Evolutionary conservation across 495 filamentous ascomycete genomes (phyloP), one percentile per base, ranked within the genome.

Genomic region (Penicillium coffeae): DNA sequence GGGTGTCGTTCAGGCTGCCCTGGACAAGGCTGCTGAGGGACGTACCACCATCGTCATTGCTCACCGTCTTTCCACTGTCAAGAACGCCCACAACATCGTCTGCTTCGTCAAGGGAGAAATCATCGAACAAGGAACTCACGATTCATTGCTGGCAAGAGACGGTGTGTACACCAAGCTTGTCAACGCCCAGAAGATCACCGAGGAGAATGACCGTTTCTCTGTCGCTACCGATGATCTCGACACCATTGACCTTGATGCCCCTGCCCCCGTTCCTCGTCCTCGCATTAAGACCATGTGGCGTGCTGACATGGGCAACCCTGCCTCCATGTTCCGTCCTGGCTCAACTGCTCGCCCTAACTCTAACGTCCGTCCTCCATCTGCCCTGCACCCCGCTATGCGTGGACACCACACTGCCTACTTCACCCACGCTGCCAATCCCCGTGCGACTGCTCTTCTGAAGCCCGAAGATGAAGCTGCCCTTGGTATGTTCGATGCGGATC

Each of bases 1-100:
- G 70, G 89, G 89, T 25, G 87, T 95, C 4, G 93, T 98, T 0
- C 93, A 98, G 68, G 88, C 88, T 34, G 93, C 93, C 14, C 76
- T 98, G 16, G 91, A 96, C 56, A 84, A 78, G 38, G 93, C 90
- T 32, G 80, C 90, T 10, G 77, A 86, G 53, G 93, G 92, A n/a
- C 81, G 93, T 20, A 98, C 93, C 1, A 97, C 93, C 9, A 95
- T 97, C 59, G 86, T 92, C 8, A 97, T 98, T 60, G 94, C 93
- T 20, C 93, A 98, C 65, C 83, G 93, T 42, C 74, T 98, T 22
- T 94, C 89, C 0, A 98, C 93, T 22, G 95, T 98, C 72, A 92
- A 86, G 66, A 80, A 86, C 48, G 92, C 91, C 0, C 85, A 96
- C 62, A 98, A 96, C 60, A 98, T 98, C 50, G 89, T 96, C 14